A percentile compares a stretch with the other conserved stretches of the same genome.
Conservation (phyloP, 2,329 filamentous ascomycete genomes). For the Alternaria rosae region DNA sequence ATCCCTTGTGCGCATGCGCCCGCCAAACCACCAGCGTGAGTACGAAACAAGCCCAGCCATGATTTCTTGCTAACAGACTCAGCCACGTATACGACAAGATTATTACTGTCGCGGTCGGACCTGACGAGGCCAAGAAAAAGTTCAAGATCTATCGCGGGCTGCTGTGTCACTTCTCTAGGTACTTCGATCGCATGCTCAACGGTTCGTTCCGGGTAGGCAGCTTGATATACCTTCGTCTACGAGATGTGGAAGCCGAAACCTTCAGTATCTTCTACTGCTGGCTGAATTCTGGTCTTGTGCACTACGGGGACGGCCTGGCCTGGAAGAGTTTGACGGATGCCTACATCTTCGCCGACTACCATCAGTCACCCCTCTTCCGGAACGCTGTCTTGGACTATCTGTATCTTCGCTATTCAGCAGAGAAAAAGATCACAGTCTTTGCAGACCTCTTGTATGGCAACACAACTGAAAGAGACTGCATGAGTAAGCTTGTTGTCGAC, state of each 20-base stretch:
- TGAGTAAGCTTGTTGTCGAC: not conserved
- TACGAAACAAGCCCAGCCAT: fast-evolving
- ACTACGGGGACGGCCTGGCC: too few species aligned
- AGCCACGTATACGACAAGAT: not conserved
- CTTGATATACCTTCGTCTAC: fast-evolving
- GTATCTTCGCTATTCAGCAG: too few species aligned
- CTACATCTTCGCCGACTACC: not conserved
- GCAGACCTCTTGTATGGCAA: not conserved
- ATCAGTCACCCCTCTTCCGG: not conserved
- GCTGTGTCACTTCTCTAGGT: not conserved
- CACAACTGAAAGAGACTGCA: fast-evolving
- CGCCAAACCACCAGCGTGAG: not conserved
- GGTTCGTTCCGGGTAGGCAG: not conserved
- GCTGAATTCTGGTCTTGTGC: not conserved
- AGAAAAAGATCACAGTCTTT: fast-evolving
- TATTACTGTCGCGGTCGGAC: not conserved
- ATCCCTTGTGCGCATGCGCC: not conserved
- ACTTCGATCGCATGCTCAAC: not conserved
- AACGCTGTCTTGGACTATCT: not conserved
- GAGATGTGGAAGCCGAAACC: not conserved
- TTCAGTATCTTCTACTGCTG: not conserved
- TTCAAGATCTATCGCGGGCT: not conserved
- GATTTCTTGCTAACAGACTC: not conserved
- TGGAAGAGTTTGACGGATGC: not conserved
- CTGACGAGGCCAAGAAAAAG: not conserved